A percentile compares a stretch with the other conserved stretches of the same genome.
Evolutionary conservation across 768 basidiomycete species (phyloP).

Genomic region (Rhizopogon salebrosus): DNA sequence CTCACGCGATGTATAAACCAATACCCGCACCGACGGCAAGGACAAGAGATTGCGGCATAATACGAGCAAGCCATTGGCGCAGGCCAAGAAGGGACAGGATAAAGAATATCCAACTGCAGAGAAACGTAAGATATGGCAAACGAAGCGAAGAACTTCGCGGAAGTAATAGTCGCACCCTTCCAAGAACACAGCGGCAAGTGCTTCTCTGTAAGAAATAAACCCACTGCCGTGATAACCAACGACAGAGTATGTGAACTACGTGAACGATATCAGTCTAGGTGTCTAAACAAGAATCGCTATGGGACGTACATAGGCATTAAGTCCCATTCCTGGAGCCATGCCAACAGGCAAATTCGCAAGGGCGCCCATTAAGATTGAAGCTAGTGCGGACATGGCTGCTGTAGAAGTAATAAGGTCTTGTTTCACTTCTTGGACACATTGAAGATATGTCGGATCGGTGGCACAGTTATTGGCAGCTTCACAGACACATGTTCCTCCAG

Average conservation of each 20-base stretch:
- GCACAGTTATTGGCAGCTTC: constrained; percentile 50
- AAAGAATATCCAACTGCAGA: constrained; percentile 72
- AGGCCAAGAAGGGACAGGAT: constrained; percentile 75
- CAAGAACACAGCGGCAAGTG: constrained; percentile 79
- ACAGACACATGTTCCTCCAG: constrained; percentile 82
- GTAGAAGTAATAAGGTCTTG: constrained; percentile 82
- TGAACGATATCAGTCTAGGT: not conserved
- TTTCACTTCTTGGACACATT: constrained; percentile 57
- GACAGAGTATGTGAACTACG: constrained; percentile 80
- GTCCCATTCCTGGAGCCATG: constrained; percentile 80
- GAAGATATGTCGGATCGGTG: constrained; percentile 45
- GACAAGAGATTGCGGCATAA: constrained; percentile 85
- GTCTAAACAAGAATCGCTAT: not conserved
- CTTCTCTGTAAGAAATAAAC: constrained; percentile 70
- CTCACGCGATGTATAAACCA: constrained; percentile 81
- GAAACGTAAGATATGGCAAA: not conserved
- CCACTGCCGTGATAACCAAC: constrained; percentile 78
- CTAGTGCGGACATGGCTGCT: constrained; percentile 68
- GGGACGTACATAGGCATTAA: constrained; percentile 69
- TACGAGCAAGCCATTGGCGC: constrained; percentile 84
- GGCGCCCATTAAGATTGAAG: constrained; percentile 78
- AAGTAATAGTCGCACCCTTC: constrained; percentile 56
- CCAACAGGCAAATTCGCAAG: constrained; percentile 88
- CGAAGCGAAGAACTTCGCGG: not conserved
- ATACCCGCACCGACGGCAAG: constrained; percentile 84